These are phyloP conservation scores for Cladorrhinum samala DNA, from an alignment of 495 filamentous ascomycete genomes.

Conservation along the genomic window DNA sequence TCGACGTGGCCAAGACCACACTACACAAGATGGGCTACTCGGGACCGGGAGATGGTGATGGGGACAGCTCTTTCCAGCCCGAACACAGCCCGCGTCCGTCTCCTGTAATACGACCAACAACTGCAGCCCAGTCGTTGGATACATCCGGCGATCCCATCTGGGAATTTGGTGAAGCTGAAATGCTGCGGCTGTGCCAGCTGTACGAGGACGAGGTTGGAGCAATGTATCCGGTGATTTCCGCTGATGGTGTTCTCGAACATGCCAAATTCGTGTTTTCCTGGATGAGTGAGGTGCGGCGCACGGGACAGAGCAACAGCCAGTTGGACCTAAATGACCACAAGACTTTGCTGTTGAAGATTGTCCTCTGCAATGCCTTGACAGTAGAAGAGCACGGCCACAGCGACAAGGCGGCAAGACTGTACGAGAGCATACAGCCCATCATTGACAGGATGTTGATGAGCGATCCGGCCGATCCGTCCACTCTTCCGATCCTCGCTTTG, in stretches of 20 bases:
- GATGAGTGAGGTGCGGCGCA: conserved; percentile 47
- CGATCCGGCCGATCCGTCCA: conserved; percentile 58
- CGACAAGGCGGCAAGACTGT: conserved; percentile 62
- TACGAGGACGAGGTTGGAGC: conserved; percentile 80
- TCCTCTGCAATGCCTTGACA: conserved; percentile 67
- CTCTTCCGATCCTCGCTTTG: conserved; percentile 66
- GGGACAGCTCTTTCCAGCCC: conserved; percentile 45
- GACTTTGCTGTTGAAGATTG: conserved; percentile 67
- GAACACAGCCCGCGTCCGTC: conserved; percentile 48
- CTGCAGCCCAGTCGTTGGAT: conserved; percentile 35
- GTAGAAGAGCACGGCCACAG: conserved; percentile 73
- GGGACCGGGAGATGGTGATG: conserved; percentile 46
- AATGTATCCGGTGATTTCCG: conserved; percentile 78
- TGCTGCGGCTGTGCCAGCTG: conserved; percentile 61
- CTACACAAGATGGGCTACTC: conserved; percentile 85
- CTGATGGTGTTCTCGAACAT: conserved; percentile 59
- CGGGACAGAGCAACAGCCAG: conserved; percentile 26
- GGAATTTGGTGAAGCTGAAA: conserved; percentile 63
- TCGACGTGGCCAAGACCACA: conserved; percentile 81
- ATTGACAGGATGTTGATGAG: conserved; percentile 62
- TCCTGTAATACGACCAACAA: conserved; percentile 31
- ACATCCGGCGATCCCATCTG: conserved; percentile 60
- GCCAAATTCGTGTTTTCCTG: conserved; percentile 61
- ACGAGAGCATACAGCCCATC: conserved; percentile 61
- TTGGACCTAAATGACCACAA: conserved; percentile 63